Evolutionary conservation across 495 filamentous ascomycete species (phyloP), one percentile per base, ranked within the genome.

Genomic region (Hypoxylon subgilvum): DNA sequence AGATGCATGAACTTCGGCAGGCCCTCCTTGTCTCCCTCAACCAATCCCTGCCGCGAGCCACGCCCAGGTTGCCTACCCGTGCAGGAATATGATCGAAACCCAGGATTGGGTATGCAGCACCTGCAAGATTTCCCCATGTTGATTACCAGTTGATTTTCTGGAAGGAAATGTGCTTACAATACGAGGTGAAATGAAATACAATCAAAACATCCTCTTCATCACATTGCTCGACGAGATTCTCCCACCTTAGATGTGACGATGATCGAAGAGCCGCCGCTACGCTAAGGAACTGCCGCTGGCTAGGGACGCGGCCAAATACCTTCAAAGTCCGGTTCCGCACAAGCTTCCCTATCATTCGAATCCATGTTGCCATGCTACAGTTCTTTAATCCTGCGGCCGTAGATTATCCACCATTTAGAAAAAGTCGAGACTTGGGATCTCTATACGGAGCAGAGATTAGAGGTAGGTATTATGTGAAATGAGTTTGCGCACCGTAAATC

Each of bases 181-280:
- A 64, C 61, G 61, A 64, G 50, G 48, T 63, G 52, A 64, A 59
- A 64, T 64, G 61, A 64, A 51, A n/a, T 59, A 58, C 44, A 58
- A 63, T 63, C 48, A 63, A 63, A 57, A 45, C 14, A 35, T 38
- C 49, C 14, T 51, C 54, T 55, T 64, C 61, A 51, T 64, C 61
- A 64, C 61, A 64, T 64, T 54, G 36, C 61, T 64, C 54, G 57
- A 54, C 55, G 38, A 64, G 54, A 64, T 64, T 40, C 61, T 41
- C 40, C 61, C 61, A 59, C 50, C 50, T 51, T 9, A 64, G 49
- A 64, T 64, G 61, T 45, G 61, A 64, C 54, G 25, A 64, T 54
- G 25, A 59, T 64, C 54, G 44, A 55, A 46, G 61, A 64, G 61
- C 61, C 61, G 61, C 61, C 49, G 54, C 61, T 64, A 64, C 49